Evolutionary conservation across 202 grass and related monocot species (phyloP), one percentile per base, ranked within the genome.

Genomic region (Digitaria exilis): DNA sequence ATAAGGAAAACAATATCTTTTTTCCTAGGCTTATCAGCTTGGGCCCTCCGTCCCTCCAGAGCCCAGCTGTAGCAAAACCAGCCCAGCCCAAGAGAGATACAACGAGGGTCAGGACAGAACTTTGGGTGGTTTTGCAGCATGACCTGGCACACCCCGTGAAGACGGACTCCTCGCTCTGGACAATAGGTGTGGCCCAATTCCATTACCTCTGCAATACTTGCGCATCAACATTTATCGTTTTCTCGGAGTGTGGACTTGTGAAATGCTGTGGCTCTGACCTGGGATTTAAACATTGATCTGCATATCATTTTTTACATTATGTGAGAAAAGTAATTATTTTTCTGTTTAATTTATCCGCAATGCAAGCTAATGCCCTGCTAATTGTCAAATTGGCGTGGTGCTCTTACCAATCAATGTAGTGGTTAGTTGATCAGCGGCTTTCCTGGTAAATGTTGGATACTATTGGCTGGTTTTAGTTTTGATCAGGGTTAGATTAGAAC

Each of bases 151-250:
- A 48, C 72, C 91, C 89, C 0, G 93, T 96, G 80, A 98, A 98
- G 96, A 96, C 89, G 0, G 96, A 98, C 86, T 94, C 87, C 3
- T 96, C 93, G 35, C 96, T 96, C 82, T 94, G 96, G 96, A 96
- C 93, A 13, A 87, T 96, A 46, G 96, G 96, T 98, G 86, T 37
- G 78, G 11, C 43, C 77, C 11, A 17, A 19, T 73, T 56, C 49
- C 63, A 24, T 39, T 49, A 0, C 15, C 37, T 9, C 58, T 13
- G 17, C n/a, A 60, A 69, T 39, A 39, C 3, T 65, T 28, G 32
- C 19, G 55, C 4, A 49, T 13, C 2, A 39, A 15, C 22, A 14
- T 24, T 32, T 9, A 46, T 49, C 13, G 6, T 74, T 86, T 67
- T 48, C 8, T 59, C 2, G 11, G 4, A 56, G 6, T 19, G n/a